A percentile compares a stretch with the other conserved stretches of the same genome.
phyloP scores from a whole-genome alignment of 139 green algal genomes.

The Ettlia oleoabundans region DNA sequence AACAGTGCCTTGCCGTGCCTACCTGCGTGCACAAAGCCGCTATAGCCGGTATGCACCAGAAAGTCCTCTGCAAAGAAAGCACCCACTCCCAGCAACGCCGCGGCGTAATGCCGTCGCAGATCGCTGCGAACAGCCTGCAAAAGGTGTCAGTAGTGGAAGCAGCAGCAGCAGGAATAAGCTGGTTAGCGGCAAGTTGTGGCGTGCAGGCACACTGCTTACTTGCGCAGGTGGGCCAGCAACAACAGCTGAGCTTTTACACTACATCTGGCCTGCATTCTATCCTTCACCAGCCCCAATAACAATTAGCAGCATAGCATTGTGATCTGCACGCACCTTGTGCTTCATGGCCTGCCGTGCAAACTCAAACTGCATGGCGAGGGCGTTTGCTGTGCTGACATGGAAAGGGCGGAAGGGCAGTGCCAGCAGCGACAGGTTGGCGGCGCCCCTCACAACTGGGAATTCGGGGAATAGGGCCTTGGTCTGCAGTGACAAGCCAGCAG shows the following conservation, averaged over 20 bases:
- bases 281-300: no score
- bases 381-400: conserved; percentile 39
- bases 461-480: conserved; percentile 53
- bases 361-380: conserved; percentile 56
- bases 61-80: conserved; percentile 65
- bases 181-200: no score
- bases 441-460: not conserved
- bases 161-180: no score
- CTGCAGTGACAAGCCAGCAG: not conserved
- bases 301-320: no score
- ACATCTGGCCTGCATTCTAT: no score
- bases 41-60: not conserved
- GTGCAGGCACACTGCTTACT: no score
- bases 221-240: no score
- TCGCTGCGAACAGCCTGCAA: conserved; percentile 43
- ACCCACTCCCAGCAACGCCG: conserved; percentile 47
- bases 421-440: conserved; percentile 50
- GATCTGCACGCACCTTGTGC: no score
- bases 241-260: no score
- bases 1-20: not conserved
- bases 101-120: conserved; percentile 61
- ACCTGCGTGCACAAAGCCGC: conserved; percentile 1
- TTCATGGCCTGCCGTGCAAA: conserved; percentile 25
- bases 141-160: no score
- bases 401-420: conserved; percentile 76